A percentile compares a stretch with the other conserved stretches of the same genome.
These are phyloP conservation scores for Stemphylium lycopersici DNA, from an alignment of 2,329 filamentous ascomycete genomes.

Conservation along the genomic window DNA sequence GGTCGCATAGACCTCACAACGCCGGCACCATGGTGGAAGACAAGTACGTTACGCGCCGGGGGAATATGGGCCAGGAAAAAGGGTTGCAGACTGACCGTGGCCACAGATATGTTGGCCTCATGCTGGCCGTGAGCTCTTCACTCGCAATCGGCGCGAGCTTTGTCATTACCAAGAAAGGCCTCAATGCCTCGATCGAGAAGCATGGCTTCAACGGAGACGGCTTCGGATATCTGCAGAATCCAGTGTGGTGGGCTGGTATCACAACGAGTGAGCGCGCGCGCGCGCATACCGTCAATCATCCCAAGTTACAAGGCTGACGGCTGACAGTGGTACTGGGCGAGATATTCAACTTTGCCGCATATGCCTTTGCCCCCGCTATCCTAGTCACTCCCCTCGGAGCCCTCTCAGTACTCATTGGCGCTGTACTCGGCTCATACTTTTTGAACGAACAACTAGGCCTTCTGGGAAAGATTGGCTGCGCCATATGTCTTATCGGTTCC, in stretches of 20 bases:
- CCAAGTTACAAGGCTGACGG: constrained; percentile 20
- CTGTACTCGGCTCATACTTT: constrained; percentile 93
- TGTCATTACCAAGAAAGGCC: constrained; percentile 98
- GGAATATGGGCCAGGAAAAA: neutral
- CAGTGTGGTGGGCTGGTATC: constrained; percentile 98
- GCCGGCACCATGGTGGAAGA: constrained; percentile 46
- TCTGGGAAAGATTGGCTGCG: constrained; percentile 91
- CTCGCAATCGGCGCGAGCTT: constrained; percentile 76
- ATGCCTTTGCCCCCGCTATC: constrained; percentile 98
- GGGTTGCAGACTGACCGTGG: constrained; percentile 29
- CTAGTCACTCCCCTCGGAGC: constrained; percentile 94
- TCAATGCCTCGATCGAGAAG: constrained; percentile 86
- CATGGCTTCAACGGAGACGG: constrained; percentile 98
- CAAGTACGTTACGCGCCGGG: constrained; percentile 43
- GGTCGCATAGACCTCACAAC: constrained; percentile 19
- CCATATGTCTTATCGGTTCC: constrained; percentile 92
- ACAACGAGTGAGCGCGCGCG: constrained; percentile 70
- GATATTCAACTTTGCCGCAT: constrained; percentile 96
- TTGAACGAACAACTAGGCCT: constrained; percentile 88
- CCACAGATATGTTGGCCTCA: constrained; percentile 50
- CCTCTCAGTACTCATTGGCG: constrained; percentile 91
- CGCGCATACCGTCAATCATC: neutral
- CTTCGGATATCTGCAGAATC: constrained; percentile 90
- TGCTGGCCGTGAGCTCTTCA: constrained; percentile 50
- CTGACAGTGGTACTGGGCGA: constrained; percentile 84